phyloP scores from a whole-genome alignment of 768 basidiomycete species.

The Nidularia pulvinata region DNA sequence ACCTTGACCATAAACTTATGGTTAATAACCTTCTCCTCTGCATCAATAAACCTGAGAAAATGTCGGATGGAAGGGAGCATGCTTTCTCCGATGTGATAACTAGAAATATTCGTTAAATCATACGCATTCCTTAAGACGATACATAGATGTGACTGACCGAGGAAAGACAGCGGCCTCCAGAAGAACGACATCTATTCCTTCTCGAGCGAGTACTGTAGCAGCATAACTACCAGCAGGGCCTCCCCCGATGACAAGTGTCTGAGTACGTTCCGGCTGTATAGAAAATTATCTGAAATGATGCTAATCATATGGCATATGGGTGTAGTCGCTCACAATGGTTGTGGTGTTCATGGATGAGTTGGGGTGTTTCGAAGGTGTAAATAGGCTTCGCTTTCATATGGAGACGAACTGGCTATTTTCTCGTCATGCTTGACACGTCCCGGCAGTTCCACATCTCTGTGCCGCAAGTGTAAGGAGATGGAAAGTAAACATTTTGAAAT shows the following conservation, averaged over 20 bases:
- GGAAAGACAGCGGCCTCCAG: constrained; percentile 19
- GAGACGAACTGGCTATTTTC: no score
- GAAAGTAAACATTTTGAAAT: no score
- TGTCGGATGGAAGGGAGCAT: constrained; percentile 30
- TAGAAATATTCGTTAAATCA: constrained; percentile 2
- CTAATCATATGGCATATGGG: no score
- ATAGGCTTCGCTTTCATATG: no score
- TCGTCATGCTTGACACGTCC: no score
- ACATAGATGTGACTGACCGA: background rate
- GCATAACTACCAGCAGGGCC: constrained; percentile 24
- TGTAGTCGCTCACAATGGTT: no score
- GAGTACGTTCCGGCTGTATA: background rate
- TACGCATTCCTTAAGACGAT: background rate
- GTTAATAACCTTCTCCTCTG: constrained; percentile 23
- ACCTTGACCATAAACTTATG: constrained; percentile 33
- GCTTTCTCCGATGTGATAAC: constrained; percentile 37
- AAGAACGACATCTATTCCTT: constrained; percentile 19
- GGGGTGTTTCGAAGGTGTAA: no score
- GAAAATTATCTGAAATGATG: background rate
- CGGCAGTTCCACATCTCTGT: no score
- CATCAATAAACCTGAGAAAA: constrained; percentile 34
- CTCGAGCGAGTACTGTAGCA: constrained; percentile 21
- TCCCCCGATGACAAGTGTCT: constrained; percentile 11
- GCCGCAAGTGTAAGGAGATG: no score
- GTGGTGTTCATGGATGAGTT: no score